Conservation (phyloP, 139 green algal species). For the Eudorina sp. region DNA sequence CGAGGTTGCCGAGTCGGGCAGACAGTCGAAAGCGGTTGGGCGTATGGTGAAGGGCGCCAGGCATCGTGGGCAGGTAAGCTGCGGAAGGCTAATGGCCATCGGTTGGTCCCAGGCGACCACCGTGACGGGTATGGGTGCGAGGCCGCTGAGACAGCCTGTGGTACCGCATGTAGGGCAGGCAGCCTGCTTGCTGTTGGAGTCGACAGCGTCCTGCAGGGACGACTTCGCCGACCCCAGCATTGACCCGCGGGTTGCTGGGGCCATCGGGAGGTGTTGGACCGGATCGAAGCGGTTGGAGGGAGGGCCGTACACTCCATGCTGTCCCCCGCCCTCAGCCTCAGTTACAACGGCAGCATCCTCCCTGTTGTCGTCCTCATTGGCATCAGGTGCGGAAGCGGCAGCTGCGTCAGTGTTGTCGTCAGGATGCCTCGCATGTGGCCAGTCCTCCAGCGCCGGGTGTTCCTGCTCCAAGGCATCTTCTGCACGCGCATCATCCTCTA, state of each 20-base stretch:
- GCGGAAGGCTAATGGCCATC: not conserved
- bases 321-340: not conserved
- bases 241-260: not conserved
- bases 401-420: too few species aligned
- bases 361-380: not conserved
- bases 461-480: too few species aligned
- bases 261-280: not conserved
- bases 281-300: not conserved
- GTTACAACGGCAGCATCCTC: not conserved
- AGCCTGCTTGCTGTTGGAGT: not conserved
- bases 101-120: not conserved
- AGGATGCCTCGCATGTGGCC: too few species aligned
- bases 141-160: not conserved
- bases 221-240: not conserved
- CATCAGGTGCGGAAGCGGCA: too few species aligned
- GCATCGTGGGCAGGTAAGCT: not conserved
- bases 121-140: not conserved
- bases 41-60: not conserved
- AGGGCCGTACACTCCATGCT: not conserved
- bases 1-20: not conserved
- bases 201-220: not conserved
- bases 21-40: not conserved
- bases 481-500: too few species aligned
- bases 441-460: too few species aligned
- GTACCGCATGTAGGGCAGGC: not conserved